These are phyloP conservation scores for Yamadazyma jaroonii DNA, from an alignment of 1,139 yeast genomes.

Conservation along the genomic window DNA sequence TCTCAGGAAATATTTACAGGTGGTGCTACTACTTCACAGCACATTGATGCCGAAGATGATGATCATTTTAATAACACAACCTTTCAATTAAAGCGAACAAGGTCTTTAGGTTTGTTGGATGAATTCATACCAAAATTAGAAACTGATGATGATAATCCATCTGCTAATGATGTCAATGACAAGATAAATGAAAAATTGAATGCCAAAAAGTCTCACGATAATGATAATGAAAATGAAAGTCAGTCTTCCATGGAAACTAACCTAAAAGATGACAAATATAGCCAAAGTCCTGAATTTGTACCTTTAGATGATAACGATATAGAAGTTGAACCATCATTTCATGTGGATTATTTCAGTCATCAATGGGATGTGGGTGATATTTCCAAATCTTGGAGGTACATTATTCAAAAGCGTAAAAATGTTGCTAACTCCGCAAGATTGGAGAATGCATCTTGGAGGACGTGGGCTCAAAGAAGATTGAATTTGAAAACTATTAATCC, in stretches of 20 bases:
- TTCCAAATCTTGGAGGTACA: constrained; percentile 92
- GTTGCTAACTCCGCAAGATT: constrained; percentile 66
- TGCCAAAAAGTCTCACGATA: neutral
- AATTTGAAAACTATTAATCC: constrained; percentile 69
- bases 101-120: constrained; percentile 80
- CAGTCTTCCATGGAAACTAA: constrained; percentile 5
- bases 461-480: constrained; percentile 78
- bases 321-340: constrained; percentile 76
- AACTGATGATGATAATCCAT: neutral
- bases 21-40: constrained; percentile 54
- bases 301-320: constrained; percentile 88
- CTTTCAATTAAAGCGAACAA: constrained; percentile 75
- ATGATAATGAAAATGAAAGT: constrained; percentile 2
- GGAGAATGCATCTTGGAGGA: constrained; percentile 83
- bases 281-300: constrained; percentile 34
- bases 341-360: constrained; percentile 92
- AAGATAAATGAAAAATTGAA: neutral
- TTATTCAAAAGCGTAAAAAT: constrained; percentile 74
- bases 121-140: constrained; percentile 46
- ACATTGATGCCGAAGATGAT: constrained; percentile 69
- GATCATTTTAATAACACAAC: constrained; percentile 70
- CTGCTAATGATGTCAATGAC: neutral
- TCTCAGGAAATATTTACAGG: constrained; percentile 41
- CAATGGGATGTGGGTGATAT: constrained; percentile 95
- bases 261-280: neutral